Evolutionary conservation across 1,139 yeast species (phyloP).

Genomic region (Taiozyma sp.): DNA sequence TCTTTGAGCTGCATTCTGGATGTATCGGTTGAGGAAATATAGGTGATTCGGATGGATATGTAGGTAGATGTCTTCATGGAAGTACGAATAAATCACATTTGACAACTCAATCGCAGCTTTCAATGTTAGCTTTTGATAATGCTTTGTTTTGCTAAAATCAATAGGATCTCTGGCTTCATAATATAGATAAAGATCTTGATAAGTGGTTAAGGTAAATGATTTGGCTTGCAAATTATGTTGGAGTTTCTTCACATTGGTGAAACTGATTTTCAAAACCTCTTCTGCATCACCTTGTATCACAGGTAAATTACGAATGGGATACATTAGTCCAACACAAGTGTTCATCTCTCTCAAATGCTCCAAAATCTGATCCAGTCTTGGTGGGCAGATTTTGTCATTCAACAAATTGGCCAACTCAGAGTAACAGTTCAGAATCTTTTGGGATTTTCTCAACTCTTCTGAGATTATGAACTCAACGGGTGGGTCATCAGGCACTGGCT

Average conservation of each 20-base stretch:
- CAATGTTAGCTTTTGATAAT: slow-evolving; percentile 5
- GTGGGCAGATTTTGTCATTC: slow-evolving; percentile 13
- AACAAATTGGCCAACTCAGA: slow-evolving; percentile 14
- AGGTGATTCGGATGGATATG: slow-evolving; percentile 6
- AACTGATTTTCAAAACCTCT: slow-evolving; percentile 6
- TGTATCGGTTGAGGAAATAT: slow-evolving; percentile 13
- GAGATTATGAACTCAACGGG: slow-evolving; percentile 12
- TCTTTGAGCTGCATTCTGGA: slow-evolving; percentile 16
- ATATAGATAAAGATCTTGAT: slow-evolving; percentile 15
- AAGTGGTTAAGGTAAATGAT: slow-evolving; percentile 15
- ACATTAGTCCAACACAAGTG: slow-evolving; percentile 14
- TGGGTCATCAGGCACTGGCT: slow-evolving; percentile 2
- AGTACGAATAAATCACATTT: slow-evolving; percentile 12
- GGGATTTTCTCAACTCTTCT: slow-evolving; percentile 14
- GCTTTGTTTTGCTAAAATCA: slow-evolving; percentile 10
- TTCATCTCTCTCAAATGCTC: slow-evolving; percentile 13
- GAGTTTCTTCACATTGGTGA: slow-evolving; percentile 11
- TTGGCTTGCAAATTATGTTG: slow-evolving; percentile 15
- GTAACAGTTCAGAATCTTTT: slow-evolving; percentile 12
- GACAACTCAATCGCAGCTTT: slow-evolving; percentile 10
- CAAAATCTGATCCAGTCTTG: slow-evolving; percentile 14
- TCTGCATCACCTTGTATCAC: slow-evolving; percentile 1
- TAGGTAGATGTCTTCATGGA: slow-evolving; percentile 10
- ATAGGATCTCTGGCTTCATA: slow-evolving; percentile 15
- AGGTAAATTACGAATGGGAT: slow-evolving; percentile 8